phyloP scores from a whole-genome alignment of 345 rosid genomes.

The Eucalyptus regnans region DNA sequence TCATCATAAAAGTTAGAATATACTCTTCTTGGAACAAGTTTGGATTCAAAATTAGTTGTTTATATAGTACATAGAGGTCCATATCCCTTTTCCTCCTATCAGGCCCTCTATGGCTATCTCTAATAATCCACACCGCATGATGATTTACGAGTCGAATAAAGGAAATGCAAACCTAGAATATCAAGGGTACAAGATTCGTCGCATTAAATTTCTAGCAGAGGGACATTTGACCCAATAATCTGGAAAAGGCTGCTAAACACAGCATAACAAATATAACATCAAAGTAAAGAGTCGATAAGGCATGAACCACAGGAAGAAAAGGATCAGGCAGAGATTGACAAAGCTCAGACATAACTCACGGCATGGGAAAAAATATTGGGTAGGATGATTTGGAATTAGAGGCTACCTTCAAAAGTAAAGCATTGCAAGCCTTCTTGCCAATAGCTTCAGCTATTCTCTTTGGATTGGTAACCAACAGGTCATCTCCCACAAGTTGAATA shows the following conservation, averaged over 20 bases:
- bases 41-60: neutral
- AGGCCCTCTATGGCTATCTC: neutral
- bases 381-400: neutral
- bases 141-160: neutral
- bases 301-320: neutral
- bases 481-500: conserved; percentile 93
- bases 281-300: neutral
- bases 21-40: neutral
- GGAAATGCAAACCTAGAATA: neutral
- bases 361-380: neutral
- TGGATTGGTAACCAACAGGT: conserved; percentile 94
- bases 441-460: conserved; percentile 92
- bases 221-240: neutral
- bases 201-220: neutral
- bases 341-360: neutral
- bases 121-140: neutral
- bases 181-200: neutral
- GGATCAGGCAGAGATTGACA: neutral
- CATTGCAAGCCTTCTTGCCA: conserved; percentile 84
- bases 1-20: neutral
- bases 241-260: neutral
- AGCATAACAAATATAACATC: neutral
- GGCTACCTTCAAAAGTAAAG: conserved; percentile 71
- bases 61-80: neutral
- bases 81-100: neutral